phyloP scores from a whole-genome alignment of 495 filamentous ascomycete genomes.

The Annulohypoxylon moriforme region DNA sequence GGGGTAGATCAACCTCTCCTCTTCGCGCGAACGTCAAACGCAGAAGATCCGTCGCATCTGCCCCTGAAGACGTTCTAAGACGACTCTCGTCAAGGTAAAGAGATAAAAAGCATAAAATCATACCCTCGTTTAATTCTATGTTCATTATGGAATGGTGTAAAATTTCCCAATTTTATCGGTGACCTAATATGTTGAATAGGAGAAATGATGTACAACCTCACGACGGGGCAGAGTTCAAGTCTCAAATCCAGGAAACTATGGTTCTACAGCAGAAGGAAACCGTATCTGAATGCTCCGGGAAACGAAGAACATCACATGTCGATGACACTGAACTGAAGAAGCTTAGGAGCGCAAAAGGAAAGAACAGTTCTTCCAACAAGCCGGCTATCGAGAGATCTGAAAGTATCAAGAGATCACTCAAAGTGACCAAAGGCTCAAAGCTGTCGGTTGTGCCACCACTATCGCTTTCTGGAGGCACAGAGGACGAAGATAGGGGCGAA shows the following conservation, averaged over 20 bases:
- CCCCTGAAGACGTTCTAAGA: slow-evolving; percentile 23
- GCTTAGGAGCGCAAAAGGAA: neutral
- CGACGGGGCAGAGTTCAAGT: neutral
- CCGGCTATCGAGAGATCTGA: neutral
- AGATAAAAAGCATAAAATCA: neutral
- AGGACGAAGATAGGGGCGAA: neutral
- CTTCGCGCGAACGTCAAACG: slow-evolving; percentile 30
- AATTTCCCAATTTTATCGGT: neutral
- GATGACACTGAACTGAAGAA: neutral
- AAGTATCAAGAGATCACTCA: neutral
- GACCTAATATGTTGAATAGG: neutral
- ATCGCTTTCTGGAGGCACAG: neutral
- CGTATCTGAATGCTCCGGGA: neutral
- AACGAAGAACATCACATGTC: slow-evolving; percentile 11
- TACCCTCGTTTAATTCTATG: neutral
- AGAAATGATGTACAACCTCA: neutral
- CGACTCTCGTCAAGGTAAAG: slow-evolving; percentile 18
- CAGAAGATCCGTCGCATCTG: slow-evolving; percentile 32
- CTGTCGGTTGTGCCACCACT: neutral
- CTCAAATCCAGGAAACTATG: neutral
- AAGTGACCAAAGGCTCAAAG: neutral
- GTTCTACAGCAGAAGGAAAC: neutral
- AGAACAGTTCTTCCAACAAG: neutral
- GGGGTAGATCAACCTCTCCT: slow-evolving; percentile 30
- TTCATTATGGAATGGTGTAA: neutral